These are phyloP conservation scores for Begonia masoniana DNA, from an alignment of 306 rosid species.

Conservation along the genomic window DNA sequence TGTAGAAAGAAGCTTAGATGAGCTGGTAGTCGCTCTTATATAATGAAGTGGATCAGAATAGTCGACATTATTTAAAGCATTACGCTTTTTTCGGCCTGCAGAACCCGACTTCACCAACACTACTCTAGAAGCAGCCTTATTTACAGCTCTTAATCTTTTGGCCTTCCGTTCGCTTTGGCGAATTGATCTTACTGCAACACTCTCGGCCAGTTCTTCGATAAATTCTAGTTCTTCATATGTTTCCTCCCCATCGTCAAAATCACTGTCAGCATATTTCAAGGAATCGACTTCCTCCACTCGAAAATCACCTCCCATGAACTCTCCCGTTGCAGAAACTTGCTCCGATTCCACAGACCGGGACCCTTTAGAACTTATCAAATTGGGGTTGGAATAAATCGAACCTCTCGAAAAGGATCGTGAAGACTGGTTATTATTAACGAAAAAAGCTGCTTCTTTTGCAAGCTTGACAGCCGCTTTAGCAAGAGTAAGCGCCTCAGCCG, in stretches of 20 bases:
- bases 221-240: constrained; percentile 48
- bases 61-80: constrained; percentile 56
- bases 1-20: constrained; percentile 60
- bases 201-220: constrained; percentile 31
- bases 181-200: constrained; percentile 57
- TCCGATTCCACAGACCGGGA: constrained; percentile 37
- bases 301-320: constrained; percentile 20
- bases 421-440: constrained; percentile 21
- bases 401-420: too few relatives aligned
- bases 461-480: constrained; percentile 80
- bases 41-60: constrained; percentile 78
- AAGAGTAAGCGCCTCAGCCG: constrained; percentile 86
- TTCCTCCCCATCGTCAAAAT: constrained; percentile 37
- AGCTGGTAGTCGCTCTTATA: constrained; percentile 59
- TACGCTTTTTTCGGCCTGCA: constrained; percentile 54
- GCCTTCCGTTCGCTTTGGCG: constrained; percentile 84
- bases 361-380: constrained; percentile 37
- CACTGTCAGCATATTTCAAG: constrained; percentile 15
- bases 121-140: constrained; percentile 52
- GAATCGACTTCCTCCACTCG: constrained; percentile 24
- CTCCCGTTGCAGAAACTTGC: constrained; percentile 24
- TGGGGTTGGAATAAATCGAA: neutral
- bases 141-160: constrained; percentile 72
- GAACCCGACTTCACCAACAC: constrained; percentile 55
- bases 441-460: constrained; percentile 66